Evolutionary conservation across 257 asterid species (phyloP).

Genomic region (Cruciata laevipes): DNA sequence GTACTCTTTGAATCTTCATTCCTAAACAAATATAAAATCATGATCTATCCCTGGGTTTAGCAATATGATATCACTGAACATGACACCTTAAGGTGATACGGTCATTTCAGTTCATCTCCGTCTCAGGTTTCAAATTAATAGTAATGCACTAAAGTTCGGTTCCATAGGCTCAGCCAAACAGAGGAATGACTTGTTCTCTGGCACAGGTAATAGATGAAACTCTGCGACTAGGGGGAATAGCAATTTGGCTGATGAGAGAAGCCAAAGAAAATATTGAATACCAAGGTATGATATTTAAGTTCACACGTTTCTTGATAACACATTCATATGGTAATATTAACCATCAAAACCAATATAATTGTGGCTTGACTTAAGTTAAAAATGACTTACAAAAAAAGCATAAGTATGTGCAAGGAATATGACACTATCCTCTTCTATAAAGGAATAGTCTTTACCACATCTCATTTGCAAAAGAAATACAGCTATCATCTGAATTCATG

Average conservation of each 20-base stretch:
- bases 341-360: neutral
- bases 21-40: neutral
- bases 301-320: neutral
- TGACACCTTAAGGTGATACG: neutral
- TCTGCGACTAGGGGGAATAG: conserved; percentile 80
- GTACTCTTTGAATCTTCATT: neutral
- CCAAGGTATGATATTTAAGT: conserved; percentile 36
- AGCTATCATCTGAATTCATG: neutral
- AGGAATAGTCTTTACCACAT: neutral
- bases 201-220: conserved; percentile 80
- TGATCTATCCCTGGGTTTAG: neutral
- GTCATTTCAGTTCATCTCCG: neutral
- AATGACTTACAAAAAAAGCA: neutral
- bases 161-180: neutral
- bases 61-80: neutral
- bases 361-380: neutral
- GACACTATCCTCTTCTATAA: neutral
- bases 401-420: neutral
- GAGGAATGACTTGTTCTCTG: conserved; percentile 7
- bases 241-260: conserved; percentile 95
- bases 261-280: conserved; percentile 61
- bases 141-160: neutral
- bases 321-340: neutral
- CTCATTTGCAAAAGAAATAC: neutral
- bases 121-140: neutral